Base-by-base conservation (phyloP, 176 grass and related monocot species). In the Luzula sylvatica region DNA sequence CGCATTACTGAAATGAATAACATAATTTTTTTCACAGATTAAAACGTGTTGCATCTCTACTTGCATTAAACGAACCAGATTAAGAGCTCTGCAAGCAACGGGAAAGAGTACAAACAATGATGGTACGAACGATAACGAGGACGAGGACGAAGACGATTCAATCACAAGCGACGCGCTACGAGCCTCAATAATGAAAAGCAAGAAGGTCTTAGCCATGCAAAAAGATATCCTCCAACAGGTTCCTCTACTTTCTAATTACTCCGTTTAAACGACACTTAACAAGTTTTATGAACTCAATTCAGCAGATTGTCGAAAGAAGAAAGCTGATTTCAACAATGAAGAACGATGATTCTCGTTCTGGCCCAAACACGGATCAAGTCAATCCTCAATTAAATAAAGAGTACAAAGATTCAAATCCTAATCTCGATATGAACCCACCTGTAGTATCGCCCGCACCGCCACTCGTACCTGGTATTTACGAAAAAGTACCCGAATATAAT, bases 281-380 rank as follows among this genome's bases (percentile, higher is more conserved):
- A 45, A 43, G 61, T 11, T 23, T 17, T 66, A 38, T 52, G 13
- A 41, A 52, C 35, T 39, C 23, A 75, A 46, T 82, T 57, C 49
- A 46, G 76, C 68, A 96, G 90, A 86, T 96, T 79, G 61, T 83
- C 0, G 81, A 89, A 68, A 96, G 66, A 66, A 88, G 73, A 65
- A 86, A 96, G 61, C 44, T 82, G 23, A 52, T 78, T 25, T 77
- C 84, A 65, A 27, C 58, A 55, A 69, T 79, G 26, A 69, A 75
- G 25, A 74, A 82, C 67, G 78, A 68, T 73, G 41, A 40, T 54
- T 77, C 75, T 52, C 76, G 75, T 42, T 66, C 70, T 52, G 18
- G 44, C 19, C 7, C 46, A 23, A 64, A 65, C 74, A 66, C 66
- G 42, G 61, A 35, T 75, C 23, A 42, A 52, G 52, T 57, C 26